Conservation (phyloP, 257 asterid species). For the Solanum acaule region DNA sequence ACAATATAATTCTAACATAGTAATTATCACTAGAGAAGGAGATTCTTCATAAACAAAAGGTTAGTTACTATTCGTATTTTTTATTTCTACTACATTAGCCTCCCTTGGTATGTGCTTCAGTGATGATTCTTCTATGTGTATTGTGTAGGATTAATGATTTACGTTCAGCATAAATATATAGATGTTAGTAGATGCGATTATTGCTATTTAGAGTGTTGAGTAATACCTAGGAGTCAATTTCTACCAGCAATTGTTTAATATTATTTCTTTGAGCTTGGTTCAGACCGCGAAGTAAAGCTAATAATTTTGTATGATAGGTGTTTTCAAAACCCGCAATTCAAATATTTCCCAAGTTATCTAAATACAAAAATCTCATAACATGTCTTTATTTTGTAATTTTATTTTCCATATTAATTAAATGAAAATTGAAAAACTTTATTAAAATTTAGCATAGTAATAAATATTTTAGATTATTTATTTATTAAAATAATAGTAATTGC, state of each 20-base stretch:
- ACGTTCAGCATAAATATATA: background rate
- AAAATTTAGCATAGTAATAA: too few species aligned
- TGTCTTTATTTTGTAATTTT: background rate
- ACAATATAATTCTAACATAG: fast-evolving
- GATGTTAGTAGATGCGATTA: too few species aligned
- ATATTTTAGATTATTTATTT: background rate
- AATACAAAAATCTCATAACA: too few species aligned
- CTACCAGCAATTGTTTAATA: too few species aligned
- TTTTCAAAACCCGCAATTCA: background rate
- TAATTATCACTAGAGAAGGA: too few species aligned
- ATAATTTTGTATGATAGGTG: background rate
- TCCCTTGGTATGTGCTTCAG: background rate
- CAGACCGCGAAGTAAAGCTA: background rate
- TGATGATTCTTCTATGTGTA: too few species aligned
- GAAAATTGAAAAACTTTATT: background rate
- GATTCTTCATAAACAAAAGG: background rate
- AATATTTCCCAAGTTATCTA: background rate
- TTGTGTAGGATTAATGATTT: too few species aligned
- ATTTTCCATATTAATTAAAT: background rate
- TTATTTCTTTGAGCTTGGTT: background rate
- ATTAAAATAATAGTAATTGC: too few species aligned
- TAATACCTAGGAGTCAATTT: too few species aligned
- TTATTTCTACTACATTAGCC: background rate
- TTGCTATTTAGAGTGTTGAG: background rate
- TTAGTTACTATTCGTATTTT: too few species aligned